Base-by-base conservation (phyloP, 2,329 filamentous ascomycete species). In the Chrysosporium keratinophilum region DNA sequence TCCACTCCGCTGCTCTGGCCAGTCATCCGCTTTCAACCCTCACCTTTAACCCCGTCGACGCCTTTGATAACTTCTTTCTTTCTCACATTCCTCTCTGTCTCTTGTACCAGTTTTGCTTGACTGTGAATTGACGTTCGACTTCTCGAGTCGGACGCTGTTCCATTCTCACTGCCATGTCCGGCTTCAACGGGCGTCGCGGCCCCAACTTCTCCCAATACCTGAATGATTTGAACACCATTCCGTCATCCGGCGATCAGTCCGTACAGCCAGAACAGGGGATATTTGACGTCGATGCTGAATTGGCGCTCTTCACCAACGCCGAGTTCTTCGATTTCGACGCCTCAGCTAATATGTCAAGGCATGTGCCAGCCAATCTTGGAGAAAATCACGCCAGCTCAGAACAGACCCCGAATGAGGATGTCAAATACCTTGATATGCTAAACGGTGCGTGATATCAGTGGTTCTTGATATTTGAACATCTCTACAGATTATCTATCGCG, bases 121-220 rank as follows among this genome's bases (percentile, higher is more conserved):
- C 9, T n/a, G 11, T 12, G 28, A 43, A 50, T 17, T 28, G 28
- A 51, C 12, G 49, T 44, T 51, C 49, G 49, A 44, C 49, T 52
- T 6, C 14, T 35, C 20, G 49, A 39, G 41, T 45, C 19, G 50
- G 42, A 45, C 50, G 33, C 19, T 3, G 14, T 2, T 28, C n/a
- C 40, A 28, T 37, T 17, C n/a, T 12, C 42, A 34, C 37, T 42
- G 34, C 52, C 64, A 89, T 89, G 85, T 82, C 87, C 68, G 79
- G 76, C 67, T 89, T 82, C 78, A 83, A 79, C 70, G 84, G 83
- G 65, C 85, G 88, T 58, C 83, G 85, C 66, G 86, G 81, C 63
- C 85, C 87, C 65, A 95, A 95, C 70, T 87, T 95, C 72, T 89
- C 88, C 65, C 85, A 89, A 66, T 95, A 93, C 74, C 78, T 96